Conservation (phyloP, 2,329 filamentous ascomycete genomes). For the Nakataea oryzae region DNA sequence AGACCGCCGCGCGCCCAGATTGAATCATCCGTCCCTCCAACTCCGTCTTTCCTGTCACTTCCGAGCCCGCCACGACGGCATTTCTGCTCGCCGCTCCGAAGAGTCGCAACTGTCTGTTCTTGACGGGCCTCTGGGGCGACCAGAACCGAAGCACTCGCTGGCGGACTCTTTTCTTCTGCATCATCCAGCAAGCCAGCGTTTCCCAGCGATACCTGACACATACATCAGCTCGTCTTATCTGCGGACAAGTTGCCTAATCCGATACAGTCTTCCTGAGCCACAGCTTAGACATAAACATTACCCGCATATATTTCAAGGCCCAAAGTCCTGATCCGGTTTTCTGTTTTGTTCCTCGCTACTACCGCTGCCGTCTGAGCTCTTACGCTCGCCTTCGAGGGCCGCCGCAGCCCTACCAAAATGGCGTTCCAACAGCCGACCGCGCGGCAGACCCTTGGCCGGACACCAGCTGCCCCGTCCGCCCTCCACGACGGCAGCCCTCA, state of each 20-base stretch:
- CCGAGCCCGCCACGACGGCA: not conserved
- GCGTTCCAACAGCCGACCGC: slow-evolving; percentile 13
- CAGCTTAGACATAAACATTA: not conserved
- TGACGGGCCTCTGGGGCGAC: not conserved
- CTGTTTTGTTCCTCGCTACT: not conserved
- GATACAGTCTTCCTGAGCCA: not conserved
- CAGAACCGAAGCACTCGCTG: not conserved
- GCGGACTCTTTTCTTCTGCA: not conserved
- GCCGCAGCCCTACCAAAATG: slow-evolving; percentile 4
- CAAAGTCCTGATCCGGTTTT: not conserved
- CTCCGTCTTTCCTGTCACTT: not conserved
- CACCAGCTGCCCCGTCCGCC: not conserved
- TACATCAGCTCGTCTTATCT: not conserved
- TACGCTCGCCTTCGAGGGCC: not conserved
- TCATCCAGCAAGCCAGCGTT: not conserved
- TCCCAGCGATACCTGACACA: not conserved
- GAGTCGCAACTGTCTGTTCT: no score
- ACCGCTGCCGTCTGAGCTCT: not conserved
- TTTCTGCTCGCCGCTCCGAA: not conserved
- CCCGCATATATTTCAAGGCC: not conserved
- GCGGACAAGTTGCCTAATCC: not conserved
- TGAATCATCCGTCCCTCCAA: not conserved
- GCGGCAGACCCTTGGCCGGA: slow-evolving; percentile 37
- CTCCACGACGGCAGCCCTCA: not conserved
- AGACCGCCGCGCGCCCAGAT: not conserved